Conservation (phyloP, 2,329 filamentous ascomycete species). For the Penicillium palitans region DNA sequence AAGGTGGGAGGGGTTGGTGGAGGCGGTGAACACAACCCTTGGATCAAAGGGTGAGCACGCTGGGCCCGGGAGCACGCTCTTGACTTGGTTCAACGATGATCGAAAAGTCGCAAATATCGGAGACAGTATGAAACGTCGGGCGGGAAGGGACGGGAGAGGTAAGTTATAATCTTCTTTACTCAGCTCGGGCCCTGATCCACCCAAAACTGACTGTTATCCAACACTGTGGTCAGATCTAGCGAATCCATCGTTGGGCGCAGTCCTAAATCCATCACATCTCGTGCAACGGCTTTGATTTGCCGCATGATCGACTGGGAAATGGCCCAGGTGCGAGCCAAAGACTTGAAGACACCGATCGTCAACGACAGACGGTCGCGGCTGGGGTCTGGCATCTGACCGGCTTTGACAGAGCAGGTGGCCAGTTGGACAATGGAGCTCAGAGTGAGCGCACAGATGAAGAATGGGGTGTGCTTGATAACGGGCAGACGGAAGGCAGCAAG, state of each 20-base stretch:
- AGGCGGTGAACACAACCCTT: not conserved
- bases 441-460: conserved; percentile 79
- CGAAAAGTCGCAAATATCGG: not conserved
- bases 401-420: conserved; percentile 67
- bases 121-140: not conserved
- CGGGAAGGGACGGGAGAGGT: not conserved
- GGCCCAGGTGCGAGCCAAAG: conserved; percentile 69
- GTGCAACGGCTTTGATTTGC: conserved; percentile 76
- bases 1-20: not conserved
- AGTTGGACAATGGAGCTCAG: conserved; percentile 79
- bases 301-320: conserved; percentile 68
- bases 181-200: conserved; percentile 30
- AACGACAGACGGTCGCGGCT: conserved; percentile 70
- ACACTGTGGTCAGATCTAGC: conserved; percentile 36
- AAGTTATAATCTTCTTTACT: not conserved
- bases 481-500: conserved; percentile 62
- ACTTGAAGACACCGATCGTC: conserved; percentile 73
- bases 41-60: not conserved
- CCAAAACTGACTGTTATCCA: conserved; percentile 40
- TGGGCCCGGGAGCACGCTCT: not conserved
- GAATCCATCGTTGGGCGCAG: conserved; percentile 39
- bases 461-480: conserved; percentile 73
- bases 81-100: not conserved
- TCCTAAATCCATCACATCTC: conserved; percentile 61
- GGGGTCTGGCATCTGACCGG: conserved; percentile 59